Percentiles rank a stretch among this genome's conserved stretches.
phyloP scores from a whole-genome alignment of 345 rosid genomes.

The Erysimum cheiranthoides region DNA sequence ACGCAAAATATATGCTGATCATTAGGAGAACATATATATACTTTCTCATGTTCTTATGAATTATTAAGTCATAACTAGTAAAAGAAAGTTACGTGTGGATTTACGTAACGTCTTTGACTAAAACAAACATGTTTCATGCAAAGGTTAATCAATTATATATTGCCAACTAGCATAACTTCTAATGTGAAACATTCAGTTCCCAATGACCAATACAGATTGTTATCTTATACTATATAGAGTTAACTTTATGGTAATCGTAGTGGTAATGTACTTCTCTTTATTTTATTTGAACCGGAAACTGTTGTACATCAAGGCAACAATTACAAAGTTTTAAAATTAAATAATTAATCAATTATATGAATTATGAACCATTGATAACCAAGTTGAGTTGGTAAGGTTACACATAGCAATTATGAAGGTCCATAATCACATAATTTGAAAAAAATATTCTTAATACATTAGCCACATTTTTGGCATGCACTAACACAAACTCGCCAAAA shows the following conservation, averaged over 20 bases:
- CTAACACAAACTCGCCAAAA: neutral
- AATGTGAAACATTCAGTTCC: neutral
- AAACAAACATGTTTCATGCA: neutral
- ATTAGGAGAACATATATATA: neutral
- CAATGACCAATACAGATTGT: neutral
- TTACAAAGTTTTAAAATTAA: neutral
- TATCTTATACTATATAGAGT: too few relatives aligned
- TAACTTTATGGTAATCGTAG: too few relatives aligned
- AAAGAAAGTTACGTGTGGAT: neutral
- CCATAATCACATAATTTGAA: neutral
- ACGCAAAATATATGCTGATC: neutral
- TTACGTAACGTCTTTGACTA: neutral
- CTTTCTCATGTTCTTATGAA: neutral
- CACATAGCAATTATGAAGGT: neutral
- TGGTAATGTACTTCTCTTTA: too few relatives aligned
- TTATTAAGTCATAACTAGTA: neutral
- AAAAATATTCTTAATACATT: neutral
- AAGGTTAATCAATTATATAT: neutral
- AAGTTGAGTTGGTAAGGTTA: neutral
- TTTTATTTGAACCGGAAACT: neutral
- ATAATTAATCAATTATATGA: neutral
- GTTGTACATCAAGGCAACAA: neutral
- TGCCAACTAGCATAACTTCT: neutral
- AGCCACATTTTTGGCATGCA: neutral
- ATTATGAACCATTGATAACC: neutral